A percentile compares a stretch with the other conserved stretches of the same genome.
phyloP scores from a whole-genome alignment of 768 basidiomycete genomes.

The Kwoniella sp. region DNA sequence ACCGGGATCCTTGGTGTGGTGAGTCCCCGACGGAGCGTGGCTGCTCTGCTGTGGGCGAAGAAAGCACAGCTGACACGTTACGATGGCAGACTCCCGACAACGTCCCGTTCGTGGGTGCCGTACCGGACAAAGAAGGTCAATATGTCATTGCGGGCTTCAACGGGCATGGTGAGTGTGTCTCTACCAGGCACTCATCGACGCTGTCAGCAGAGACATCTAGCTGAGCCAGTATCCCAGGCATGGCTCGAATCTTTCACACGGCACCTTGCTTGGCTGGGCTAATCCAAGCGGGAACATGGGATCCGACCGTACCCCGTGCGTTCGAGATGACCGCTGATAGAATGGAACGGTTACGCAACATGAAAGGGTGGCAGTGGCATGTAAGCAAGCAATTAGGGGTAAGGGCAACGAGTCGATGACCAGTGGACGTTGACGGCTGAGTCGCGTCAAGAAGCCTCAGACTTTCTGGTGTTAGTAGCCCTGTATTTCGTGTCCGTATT shows the following conservation, averaged over 20 bases:
- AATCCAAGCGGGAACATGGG: constrained; percentile 23
- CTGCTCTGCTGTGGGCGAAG: no score
- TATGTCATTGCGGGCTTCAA: constrained; percentile 33
- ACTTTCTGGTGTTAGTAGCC: no score
- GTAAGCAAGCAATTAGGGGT: no score
- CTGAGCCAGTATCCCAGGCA: constrained; percentile 1
- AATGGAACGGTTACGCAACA: constrained; percentile 5
- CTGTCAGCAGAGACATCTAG: background rate
- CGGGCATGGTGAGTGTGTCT: constrained; percentile 15
- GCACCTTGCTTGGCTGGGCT: constrained; percentile 28
- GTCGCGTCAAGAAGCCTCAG: no score
- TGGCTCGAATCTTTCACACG: constrained; percentile 38
- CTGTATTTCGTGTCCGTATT: no score
- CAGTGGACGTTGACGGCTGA: no score
- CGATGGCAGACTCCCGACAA: constrained; percentile 27
- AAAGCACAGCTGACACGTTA: background rate
- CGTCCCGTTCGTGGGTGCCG: constrained; percentile 30
- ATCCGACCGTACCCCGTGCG: constrained; percentile 20
- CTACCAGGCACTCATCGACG: background rate
- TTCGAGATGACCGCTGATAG: constrained; percentile 24
- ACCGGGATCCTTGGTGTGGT: constrained; percentile 38
- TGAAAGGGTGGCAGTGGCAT: background rate
- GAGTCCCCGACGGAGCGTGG: no score
- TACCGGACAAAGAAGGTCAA: constrained; percentile 33
- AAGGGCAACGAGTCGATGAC: no score